phyloP scores from a whole-genome alignment of 2,329 filamentous ascomycete species.

The Davidsoniella neocaledoniae region DNA sequence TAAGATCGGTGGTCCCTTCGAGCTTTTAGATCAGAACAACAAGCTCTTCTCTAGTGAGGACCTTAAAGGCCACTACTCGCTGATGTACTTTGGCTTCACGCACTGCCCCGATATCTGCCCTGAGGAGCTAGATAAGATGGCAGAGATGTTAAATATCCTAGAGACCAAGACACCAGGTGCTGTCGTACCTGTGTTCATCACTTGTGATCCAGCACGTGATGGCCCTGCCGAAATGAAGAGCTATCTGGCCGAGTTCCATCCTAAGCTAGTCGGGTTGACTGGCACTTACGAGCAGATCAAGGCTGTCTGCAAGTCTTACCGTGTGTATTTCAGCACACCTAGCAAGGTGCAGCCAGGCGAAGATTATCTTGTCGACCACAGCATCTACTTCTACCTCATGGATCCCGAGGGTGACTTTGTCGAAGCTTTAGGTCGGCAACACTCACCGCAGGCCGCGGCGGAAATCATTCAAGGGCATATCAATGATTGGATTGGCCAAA shows the following conservation, averaged over 20 bases:
- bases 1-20: constrained; percentile 80
- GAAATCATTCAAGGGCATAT: constrained; percentile 76
- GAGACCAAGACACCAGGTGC: constrained; percentile 32
- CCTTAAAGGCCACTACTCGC: constrained; percentile 69
- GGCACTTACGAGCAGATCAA: constrained; percentile 91
- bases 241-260: constrained; percentile 85
- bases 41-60: constrained; percentile 60
- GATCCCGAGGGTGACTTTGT: constrained; percentile 97
- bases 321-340: constrained; percentile 94
- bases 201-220: constrained; percentile 86
- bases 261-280: constrained; percentile 70
- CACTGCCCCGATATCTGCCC: constrained; percentile 98
- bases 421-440: constrained; percentile 86
- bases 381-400: constrained; percentile 99
- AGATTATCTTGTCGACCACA: constrained; percentile 96
- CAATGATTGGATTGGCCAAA: constrained; percentile 35
- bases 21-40: constrained; percentile 67
- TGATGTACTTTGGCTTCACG: constrained; percentile 95
- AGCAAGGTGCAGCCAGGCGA: constrained; percentile 76
- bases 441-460: constrained; percentile 74
- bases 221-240: constrained; percentile 67
- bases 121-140: constrained; percentile 98
- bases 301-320: constrained; percentile 83
- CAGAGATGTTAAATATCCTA: constrained; percentile 71
- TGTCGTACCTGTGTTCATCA: constrained; percentile 75